Percentiles rank a stretch among this genome's conserved stretches.
Conservation (phyloP, 345 rosid species). For the Erysimum cheiranthoides region DNA sequence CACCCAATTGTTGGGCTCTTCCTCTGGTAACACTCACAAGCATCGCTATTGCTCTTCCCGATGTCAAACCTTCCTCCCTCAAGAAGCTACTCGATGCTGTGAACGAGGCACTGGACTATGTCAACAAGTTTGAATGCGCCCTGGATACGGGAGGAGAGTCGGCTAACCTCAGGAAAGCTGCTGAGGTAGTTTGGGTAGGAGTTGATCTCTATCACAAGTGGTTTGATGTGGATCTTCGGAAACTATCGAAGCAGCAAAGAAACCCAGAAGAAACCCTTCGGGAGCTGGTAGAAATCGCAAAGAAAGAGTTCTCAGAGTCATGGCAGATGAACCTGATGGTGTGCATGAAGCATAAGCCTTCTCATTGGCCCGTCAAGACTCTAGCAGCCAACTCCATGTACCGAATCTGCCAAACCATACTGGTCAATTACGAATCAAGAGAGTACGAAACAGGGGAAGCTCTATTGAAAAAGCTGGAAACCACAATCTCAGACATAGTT, state of each 20-base stretch:
- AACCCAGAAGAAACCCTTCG: constrained; percentile 60
- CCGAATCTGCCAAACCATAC: constrained; percentile 64
- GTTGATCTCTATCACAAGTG: constrained; percentile 73
- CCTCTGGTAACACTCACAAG: constrained; percentile 75
- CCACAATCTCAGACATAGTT: constrained; percentile 67
- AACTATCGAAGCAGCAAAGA: constrained; percentile 51
- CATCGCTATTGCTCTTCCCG: constrained; percentile 70
- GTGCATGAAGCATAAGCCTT: constrained; percentile 55
- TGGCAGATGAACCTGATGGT: constrained; percentile 44
- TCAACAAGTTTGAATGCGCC: constrained; percentile 55
- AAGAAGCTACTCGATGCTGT: constrained; percentile 57
- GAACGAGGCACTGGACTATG: constrained; percentile 63
- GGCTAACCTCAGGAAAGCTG: constrained; percentile 60
- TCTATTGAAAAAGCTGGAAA: constrained; percentile 52
- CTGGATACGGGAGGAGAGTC: constrained; percentile 48
- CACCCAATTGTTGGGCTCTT: constrained; percentile 88
- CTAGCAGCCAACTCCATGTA: constrained; percentile 88
- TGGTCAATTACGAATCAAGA: constrained; percentile 46
- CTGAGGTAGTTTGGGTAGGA: constrained; percentile 65
- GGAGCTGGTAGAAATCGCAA: constrained; percentile 58
- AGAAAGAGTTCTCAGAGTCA: constrained; percentile 51
- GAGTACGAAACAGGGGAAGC: constrained; percentile 42
- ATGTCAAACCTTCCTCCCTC: constrained; percentile 39
- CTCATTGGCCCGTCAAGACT: constrained; percentile 73
- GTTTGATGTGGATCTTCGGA: constrained; percentile 69